A percentile compares a stretch with the other conserved stretches of the same genome.
These are phyloP conservation scores for Candida quercuum DNA, from an alignment of 805 yeast genomes.

Conservation along the genomic window DNA sequence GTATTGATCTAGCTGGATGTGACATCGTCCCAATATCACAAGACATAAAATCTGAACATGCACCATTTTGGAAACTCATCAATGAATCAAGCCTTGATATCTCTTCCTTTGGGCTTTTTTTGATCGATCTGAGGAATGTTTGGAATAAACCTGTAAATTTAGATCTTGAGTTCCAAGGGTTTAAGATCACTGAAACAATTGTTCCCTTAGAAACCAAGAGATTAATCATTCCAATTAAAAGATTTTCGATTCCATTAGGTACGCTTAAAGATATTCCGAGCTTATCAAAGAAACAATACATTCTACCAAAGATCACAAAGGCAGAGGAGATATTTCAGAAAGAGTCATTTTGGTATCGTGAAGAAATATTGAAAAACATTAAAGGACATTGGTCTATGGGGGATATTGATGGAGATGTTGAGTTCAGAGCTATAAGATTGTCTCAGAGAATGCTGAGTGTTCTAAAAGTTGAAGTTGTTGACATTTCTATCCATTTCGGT, in stretches of 20 bases:
- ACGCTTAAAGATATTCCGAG: constrained; percentile 63
- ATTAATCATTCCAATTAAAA: constrained; percentile 62
- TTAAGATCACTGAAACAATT: constrained; percentile 22
- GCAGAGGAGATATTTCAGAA: constrained; percentile 53
- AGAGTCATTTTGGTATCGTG: constrained; percentile 78
- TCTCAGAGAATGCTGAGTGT: constrained; percentile 55
- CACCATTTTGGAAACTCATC: constrained; percentile 25
- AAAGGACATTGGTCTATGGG: constrained; percentile 61
- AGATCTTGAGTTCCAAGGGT: constrained; percentile 28
- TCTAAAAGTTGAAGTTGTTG: constrained; percentile 44
- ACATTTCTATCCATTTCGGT: constrained; percentile 29
- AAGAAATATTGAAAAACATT: constrained; percentile 51
- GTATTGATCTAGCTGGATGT: constrained; percentile 69
- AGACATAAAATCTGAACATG: constrained; percentile 18
- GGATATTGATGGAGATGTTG: constrained; percentile 51
- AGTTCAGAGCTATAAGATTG: constrained; percentile 60
- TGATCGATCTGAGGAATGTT: constrained; percentile 75
- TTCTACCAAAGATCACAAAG: constrained; percentile 42
- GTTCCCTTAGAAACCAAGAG: constrained; percentile 48
- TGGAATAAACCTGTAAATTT: constrained; percentile 58
- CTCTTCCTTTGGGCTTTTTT: constrained; percentile 54
- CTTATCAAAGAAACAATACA: constrained; percentile 62
- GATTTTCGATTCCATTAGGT: constrained; percentile 40
- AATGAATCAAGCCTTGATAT: constrained; percentile 4
- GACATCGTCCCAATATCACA: constrained; percentile 60